Evolutionary conservation across 2,329 filamentous ascomycete species (phyloP), one percentile per base, ranked within the genome.

Genomic region (Botrytis cinerea): DNA sequence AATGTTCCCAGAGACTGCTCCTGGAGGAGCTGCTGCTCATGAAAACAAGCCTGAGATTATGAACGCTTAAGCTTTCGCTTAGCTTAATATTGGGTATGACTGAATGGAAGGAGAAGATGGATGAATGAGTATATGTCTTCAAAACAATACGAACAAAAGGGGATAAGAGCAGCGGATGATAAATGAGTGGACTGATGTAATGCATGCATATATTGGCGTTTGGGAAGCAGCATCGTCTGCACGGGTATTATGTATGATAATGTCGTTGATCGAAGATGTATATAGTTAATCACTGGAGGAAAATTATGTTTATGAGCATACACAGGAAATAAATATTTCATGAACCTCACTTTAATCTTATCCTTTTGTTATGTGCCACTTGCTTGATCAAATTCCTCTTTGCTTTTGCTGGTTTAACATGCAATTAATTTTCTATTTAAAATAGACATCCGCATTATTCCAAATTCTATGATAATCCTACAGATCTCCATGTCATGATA

Each of bases 1-100:
- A 8, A 72, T 25, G 28, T 76, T 73, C 38, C 76, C 76, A 0
- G 74, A 76, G 60, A 76, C 61, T 14, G 54, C 62, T 32, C 45
- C 35, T 18, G 51, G 35, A 20, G 51, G 67, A 45, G 25, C 46
- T 28, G 43, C 59, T 38, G 45, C 45, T 38, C 62, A 64, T 20
- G 66, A 54, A 48, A 40, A 57, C 5, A 66, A 63, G 18, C 22
- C 62, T 35, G 62, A 66, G 62, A 35, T 66, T 25, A 66, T 35
- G 43, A 66, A 66, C 9, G 62, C 62, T 48, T 66, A 35, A 35
- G 16, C 28, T 38, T 61, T 61, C 22, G 6, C 59, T 40, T 61
- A 25, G 25, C 35, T 61, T 61, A 1, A n/a, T 38, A 61, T 16
- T 12, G 0, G 59, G 22, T 9, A 54, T 54, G 48, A 54, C 25